Evolutionary conservation across 306 rosid genomes (phyloP).

Genomic region (barrel medic (Medicago truncatula)): MtrunA17r5.0-ANR NC_053042.1:39634501-39635000

Average conservation of each 20-base stretch:
- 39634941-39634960: not conserved
- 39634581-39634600: slow-evolving; percentile 10
- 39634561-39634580: slow-evolving; percentile 22
- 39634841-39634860: not conserved
- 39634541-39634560: not conserved
- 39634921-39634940: not conserved
- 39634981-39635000: not conserved
- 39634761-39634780: not conserved
- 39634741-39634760: slow-evolving; percentile 18
- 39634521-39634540: slow-evolving; percentile 27
- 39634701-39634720: slow-evolving; percentile 24
- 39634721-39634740: not conserved
- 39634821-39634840: not conserved
- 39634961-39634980: not conserved
- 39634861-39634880: not conserved
- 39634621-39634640: slow-evolving; percentile 9
- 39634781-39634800: not conserved
- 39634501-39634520: slow-evolving; percentile 16
- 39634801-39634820: not conserved
- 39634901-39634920: not conserved
- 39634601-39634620: slow-evolving; percentile 24
- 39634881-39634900: not conserved
- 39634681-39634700: slow-evolving; percentile 17
- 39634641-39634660: slow-evolving; percentile 3
- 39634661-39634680: slow-evolving; percentile 22